Base-by-base conservation (phyloP, 345 rosid genomes). In the Acer negundo region DNA sequence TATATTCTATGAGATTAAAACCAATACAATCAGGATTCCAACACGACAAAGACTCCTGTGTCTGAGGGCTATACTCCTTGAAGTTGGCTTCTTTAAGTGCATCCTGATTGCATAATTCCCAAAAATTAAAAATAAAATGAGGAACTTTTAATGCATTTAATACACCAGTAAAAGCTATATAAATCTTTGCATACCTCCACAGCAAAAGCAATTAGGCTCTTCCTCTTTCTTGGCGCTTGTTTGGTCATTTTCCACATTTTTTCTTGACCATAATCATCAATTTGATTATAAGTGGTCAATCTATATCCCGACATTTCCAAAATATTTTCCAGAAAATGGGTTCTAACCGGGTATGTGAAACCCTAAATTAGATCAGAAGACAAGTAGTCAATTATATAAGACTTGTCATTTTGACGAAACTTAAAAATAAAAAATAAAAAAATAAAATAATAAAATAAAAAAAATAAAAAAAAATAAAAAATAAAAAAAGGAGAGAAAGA, bases 11-110 rank as follows among this genome's bases (percentile, higher is more conserved):
- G 67, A 95, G 93, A 87, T 90, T 95, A 86, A 95, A 95, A 75
- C 98, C 98, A 80, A 95, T 84, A 74, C 93, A 87, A 82, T 93
- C 98, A 53, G 98, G 97, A 85, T 93, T 92, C 98, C 98, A 95
- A 85, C 86, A 87, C 46, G 90, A 83, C 81, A 95, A 82, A 85
- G 98, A 95, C 78, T 84, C 92, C 78, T 19, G 89, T 72, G 95
- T 95, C 80, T 78, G 88, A 66, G 80, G 80, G 74, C 88, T 85
- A 82, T 85, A 93, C 49, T 86, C 87, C 81, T 83, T 84, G 70
- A 90, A 87, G 83, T 93, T 87, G 40, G 95, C 94, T 35, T 90
- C 90, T 82, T 78, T 83, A 40, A 92, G 90, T 74, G 97, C 94
- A 72, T 89, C 97, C 98, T 95, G 79, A 53, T 79, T 78, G 66